These are phyloP conservation scores for Pleodorina starrii DNA, from an alignment of 139 green algal genomes.

Conservation along the genomic window DNA sequence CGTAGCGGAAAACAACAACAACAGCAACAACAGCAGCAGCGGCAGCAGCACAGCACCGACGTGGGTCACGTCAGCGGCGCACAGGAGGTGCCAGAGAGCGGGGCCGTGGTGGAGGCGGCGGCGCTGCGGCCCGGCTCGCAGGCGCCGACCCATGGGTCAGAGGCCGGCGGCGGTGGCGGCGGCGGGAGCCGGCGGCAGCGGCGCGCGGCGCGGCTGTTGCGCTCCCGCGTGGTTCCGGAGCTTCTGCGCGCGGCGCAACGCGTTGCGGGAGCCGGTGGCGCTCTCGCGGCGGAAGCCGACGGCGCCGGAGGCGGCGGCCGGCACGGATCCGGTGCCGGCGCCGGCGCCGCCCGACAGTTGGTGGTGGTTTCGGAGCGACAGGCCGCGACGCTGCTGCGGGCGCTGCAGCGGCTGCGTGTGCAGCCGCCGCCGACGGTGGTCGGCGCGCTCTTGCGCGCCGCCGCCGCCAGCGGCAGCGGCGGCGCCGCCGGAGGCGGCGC, in stretches of 20 bases:
- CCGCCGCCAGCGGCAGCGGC: background rate
- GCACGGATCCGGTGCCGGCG: background rate
- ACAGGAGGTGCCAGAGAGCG: background rate
- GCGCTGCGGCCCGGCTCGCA: background rate
- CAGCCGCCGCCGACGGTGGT: background rate
- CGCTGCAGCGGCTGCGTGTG: constrained; percentile 1
- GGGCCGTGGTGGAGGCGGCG: background rate
- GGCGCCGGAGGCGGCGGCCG: background rate
- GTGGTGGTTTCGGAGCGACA: background rate
- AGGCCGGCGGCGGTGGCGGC: background rate
- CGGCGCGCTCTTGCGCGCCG: background rate
- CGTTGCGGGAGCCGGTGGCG: background rate
- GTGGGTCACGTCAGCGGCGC: background rate
- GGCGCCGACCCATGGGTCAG: background rate
- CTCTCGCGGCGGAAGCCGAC: too few relatives aligned
- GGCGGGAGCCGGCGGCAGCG: background rate
- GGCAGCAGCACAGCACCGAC: background rate
- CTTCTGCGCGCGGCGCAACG: background rate
- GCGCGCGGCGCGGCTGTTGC: background rate
- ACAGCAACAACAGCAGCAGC: background rate
- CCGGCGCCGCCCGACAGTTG: background rate
- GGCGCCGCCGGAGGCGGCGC: background rate
- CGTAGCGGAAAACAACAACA: too few relatives aligned
- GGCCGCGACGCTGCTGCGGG: constrained; percentile 7
- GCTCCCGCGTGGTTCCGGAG: background rate